Evolutionary conservation across 2,329 filamentous ascomycete species (phyloP), one percentile per base, ranked within the genome.

Genomic region (Talaromyces piceae): DNA sequence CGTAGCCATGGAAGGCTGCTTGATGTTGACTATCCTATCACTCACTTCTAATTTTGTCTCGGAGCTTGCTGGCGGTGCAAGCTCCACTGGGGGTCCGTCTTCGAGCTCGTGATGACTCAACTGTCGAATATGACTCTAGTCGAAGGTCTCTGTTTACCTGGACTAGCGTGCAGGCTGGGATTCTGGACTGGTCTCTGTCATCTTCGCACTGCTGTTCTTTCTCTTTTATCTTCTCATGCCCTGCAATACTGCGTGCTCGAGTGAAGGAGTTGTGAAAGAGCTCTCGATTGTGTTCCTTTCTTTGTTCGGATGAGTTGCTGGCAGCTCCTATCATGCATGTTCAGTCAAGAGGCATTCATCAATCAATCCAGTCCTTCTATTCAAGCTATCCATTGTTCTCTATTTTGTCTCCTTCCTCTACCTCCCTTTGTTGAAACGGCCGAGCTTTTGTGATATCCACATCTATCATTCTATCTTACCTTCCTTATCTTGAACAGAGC

Each of bases 401-500:
- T 43, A 43, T 48, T 43, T 22, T 22, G 2, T 43, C 11, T 25
- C 39, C 12, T 16, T 12, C n/a, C 2, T 31, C 8, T 46, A 7
- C n/a, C 13, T 43, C 13, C 13, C 11, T 43, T 43, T 3, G 23
- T 43, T 22, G 18, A 13, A 9, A 43, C 39, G 22, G 39, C 39
- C 39, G 45, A 26, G 13, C 28, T 20, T 16, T 41, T 53, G 45
- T 37, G 22, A 47, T 44, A 45, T 45, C 37, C n/a, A 28, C 23
- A 18, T 20, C 28, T 23, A n/a, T 22, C 25, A 11, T 12, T 39
- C 16, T 48, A 33, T 30, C 18, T 22, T 12, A 16, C 13, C n/a
- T 43, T 43, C 41, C 41, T 43, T 46, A 12, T 47, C 27, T 47
- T 25, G 28, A 20, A 41, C 46, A 45, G 39, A 45, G 41, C 30